Conservation (phyloP, 495 filamentous ascomycete species). For the Penicillium silybi region DNA sequence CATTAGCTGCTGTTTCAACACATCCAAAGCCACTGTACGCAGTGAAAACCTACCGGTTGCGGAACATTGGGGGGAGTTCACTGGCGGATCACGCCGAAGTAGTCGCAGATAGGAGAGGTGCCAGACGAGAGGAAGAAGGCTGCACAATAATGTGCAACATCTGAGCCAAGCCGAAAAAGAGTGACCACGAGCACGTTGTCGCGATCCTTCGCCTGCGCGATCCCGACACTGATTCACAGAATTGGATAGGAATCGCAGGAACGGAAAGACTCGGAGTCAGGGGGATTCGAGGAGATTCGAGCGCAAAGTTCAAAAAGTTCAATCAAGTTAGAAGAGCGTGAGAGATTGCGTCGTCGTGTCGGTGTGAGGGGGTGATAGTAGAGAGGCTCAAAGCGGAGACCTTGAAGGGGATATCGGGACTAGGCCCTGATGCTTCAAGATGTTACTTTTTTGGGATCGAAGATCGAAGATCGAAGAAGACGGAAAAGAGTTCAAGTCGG, state of each 20-base stretch:
- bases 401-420: neutral
- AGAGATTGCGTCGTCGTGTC: neutral
- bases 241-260: neutral
- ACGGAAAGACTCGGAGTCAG: neutral
- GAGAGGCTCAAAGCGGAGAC: neutral
- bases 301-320: neutral
- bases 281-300: neutral
- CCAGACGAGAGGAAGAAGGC: neutral
- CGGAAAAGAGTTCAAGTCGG: neutral
- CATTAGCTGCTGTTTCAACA: neutral
- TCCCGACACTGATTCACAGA: no score
- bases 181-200: neutral
- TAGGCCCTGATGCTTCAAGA: neutral
- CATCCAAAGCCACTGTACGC: neutral
- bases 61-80: slow-evolving; percentile 21
- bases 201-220: neutral
- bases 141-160: slow-evolving; percentile 4
- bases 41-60: slow-evolving; percentile 16
- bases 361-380: neutral
- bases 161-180: neutral
- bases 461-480: neutral
- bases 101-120: slow-evolving; percentile 5
- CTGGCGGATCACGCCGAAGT: neutral
- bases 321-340: neutral
- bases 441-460: neutral